Base-by-base conservation (phyloP, 2,329 filamentous ascomycete genomes). In the Fusarium sp. region DNA sequence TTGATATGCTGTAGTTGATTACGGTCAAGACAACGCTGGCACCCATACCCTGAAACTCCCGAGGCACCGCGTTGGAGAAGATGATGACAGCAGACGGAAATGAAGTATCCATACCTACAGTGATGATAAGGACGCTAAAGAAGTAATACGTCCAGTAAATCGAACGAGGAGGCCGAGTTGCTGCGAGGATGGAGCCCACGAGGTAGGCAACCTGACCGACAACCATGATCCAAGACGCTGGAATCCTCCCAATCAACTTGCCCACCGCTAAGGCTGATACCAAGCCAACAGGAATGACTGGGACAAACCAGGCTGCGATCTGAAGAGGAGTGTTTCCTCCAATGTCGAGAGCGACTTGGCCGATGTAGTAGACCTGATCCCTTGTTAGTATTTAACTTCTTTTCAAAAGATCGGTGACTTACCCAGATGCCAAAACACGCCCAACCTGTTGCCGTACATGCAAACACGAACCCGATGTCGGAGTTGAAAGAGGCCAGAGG, bases 71-170 rank as follows among this genome's bases (percentile, higher is more conserved):
- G 13, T 68, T 59, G 1, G 61, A 65, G 29, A 71, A 65, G 8
- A 71, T 56, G 16, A 71, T 71, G n/a, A 58, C 64, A 22, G 68
- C 65, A 6, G 65, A 62, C 2, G 68, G 65, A 6, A 71, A 63
- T 0, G 65, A 68, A 0, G 57, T 71, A 25, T 71, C 65, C 65
- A 71, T 71, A 10, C 61, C 62, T 4, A 67, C 40, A 29, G 68
- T 63, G 5, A 70, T 68, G 2, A 71, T 56, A 18, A 71, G 54
- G 9, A 68, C 54, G 8, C 56, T 65, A 13, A 71, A 84, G 77
- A 93, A 92, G 0, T 86, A 84, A 69, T 91, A 87, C 29, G 83
- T 84, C 91, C 91, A 93, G 80, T 92, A 92, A 2, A 81, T 87
- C 77, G 91, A 88, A 18, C 84, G 66, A 0, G 86, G 82, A 0